Evolutionary conservation across 441 rosid species (phyloP), one percentile per base, ranked within the genome.

Genomic region (Corymbia citriodora): DNA sequence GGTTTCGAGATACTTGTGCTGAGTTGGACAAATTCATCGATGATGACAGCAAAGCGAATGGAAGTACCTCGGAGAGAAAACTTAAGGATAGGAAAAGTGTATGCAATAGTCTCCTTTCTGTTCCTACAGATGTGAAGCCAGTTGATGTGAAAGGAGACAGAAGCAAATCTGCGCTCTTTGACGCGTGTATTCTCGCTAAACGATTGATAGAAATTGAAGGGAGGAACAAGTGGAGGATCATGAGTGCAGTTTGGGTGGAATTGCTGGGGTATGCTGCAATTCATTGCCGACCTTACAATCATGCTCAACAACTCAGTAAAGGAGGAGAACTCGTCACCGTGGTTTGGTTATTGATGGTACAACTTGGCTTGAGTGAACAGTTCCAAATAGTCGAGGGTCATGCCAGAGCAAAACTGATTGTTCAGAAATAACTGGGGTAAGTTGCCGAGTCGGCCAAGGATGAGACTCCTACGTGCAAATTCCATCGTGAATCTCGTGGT

Each of bases 191-290:
- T 65, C 72, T 65, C 0, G 45, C 45, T 8, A 68, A 31, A 31
- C 12, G 1, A 31, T 4, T 68, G 19, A 2, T 1, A 6, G 3
- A 18, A 3, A 17, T 31, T 33, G 40, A 23, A 11, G 23, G 18
- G 79, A 18, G 11, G 25, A 53, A 12, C 25, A 17, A 0, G 48
- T 70, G 81, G 81, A 19, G 2, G 81, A 70, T 70, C 0, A 10
- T 33, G 48, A 33, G 48, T 33, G 23, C 9, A 70, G 81, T 70
- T 2, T 70, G 81, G 81, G 8, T 33, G 81, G 81, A 70, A 2
- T 33, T 70, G 23, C 48, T 70, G 25, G 45, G 25, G 45, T 0
- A 33, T 9, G 45, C 25, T 5, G 13, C 2, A 13, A 70, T 70
- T 0, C 13, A 9, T 33, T 70, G 25, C 45, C 1, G 25, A 9